A percentile compares a stretch with the other conserved stretches of the same genome.
phyloP scores from a whole-genome alignment of 2,329 filamentous ascomycete species.

The Botryotinia narcissicola region DNA sequence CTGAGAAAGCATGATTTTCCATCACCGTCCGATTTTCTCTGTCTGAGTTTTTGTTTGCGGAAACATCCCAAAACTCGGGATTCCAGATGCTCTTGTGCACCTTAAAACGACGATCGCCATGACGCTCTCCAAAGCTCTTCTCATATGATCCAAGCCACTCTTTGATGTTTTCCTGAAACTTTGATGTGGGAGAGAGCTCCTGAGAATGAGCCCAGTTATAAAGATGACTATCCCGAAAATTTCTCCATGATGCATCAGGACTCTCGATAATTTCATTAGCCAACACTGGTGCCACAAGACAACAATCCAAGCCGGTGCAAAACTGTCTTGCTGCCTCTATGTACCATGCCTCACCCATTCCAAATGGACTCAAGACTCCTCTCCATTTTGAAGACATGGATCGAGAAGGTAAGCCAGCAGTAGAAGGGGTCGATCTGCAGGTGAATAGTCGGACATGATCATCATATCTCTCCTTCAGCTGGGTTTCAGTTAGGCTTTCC shows the following conservation, averaged over 20 bases:
- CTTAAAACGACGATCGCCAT: too few relatives aligned
- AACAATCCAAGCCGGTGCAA: not conserved
- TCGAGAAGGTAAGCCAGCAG: not conserved
- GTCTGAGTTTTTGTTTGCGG: too few relatives aligned
- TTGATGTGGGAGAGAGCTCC: not conserved
- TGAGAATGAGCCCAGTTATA: not conserved
- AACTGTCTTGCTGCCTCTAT: not conserved
- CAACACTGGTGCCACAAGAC: too few relatives aligned
- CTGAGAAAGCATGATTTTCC: too few relatives aligned
- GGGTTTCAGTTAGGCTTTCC: too few relatives aligned
- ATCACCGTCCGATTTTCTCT: too few relatives aligned
- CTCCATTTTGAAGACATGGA: rapidly evolving
- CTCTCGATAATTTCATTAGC: too few relatives aligned
- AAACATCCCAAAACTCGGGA: too few relatives aligned
- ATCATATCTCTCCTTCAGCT: not conserved
- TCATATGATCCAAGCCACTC: not conserved
- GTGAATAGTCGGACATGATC: not conserved
- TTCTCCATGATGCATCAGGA: too few relatives aligned
- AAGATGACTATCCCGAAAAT: not conserved
- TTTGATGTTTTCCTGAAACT: not conserved
- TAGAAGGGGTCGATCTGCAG: not conserved
- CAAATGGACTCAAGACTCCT: not conserved
- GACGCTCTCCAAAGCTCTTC: not conserved
- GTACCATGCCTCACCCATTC: not conserved
- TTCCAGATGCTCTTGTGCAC: too few relatives aligned